Conservation (phyloP, 176 grass and related monocot species). For the Aegilops bicornis region DNA sequence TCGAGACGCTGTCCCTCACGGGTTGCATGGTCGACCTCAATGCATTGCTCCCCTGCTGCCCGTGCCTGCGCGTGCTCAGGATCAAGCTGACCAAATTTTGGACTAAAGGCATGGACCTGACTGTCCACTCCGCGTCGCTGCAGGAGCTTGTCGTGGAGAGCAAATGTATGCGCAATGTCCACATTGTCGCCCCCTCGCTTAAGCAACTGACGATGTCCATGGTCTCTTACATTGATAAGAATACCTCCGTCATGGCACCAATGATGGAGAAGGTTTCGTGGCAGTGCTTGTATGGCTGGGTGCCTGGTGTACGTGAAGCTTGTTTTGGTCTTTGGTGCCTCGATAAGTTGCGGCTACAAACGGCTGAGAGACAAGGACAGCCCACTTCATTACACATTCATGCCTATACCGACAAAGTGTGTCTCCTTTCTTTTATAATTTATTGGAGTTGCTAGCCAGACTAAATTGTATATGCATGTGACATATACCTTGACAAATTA, state of each 20-base stretch:
- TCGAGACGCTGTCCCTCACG: neutral
- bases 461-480: neutral
- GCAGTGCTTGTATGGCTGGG: neutral
- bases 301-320: neutral
- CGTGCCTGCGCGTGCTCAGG: no score
- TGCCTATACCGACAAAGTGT: neutral
- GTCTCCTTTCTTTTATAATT: neutral
- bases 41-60: no score
- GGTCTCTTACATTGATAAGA: no score
- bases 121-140: neutral
- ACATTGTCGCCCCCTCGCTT: neutral
- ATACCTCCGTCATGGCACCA: neutral
- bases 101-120: neutral
- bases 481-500: neutral
- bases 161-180: neutral
- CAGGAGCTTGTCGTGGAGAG: neutral
- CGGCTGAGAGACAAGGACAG: neutral
- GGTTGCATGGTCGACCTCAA: no score
- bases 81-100: no score
- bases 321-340: neutral
- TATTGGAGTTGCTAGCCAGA: neutral
- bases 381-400: neutral
- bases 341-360: neutral
- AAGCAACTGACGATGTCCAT: neutral
- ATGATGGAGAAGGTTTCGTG: neutral